Evolutionary conservation across 2,329 filamentous ascomycete genomes (phyloP), one percentile per base, ranked within the genome.

Genomic region (Dactylellina cionopaga): DNA sequence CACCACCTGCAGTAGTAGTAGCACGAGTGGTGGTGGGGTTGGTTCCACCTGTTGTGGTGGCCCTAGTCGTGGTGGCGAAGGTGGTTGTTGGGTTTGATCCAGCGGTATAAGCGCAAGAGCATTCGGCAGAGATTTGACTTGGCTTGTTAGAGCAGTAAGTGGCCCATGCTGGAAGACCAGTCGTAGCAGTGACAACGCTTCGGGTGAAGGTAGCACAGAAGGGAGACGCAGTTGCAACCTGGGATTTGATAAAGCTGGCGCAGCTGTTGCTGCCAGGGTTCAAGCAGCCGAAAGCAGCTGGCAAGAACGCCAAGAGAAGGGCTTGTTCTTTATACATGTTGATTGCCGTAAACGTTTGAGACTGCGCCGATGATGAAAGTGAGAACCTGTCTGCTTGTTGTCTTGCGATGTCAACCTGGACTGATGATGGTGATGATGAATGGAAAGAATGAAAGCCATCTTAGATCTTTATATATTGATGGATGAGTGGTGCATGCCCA

Each of bases 91-190:
- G 49, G 15, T 51, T 54, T 6, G 59, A 56, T 7, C 49, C 66
- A 31, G 49, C 60, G 10, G 58, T 71, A 15, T 71, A 71, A n/a
- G 24, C 22, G 35, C 66, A 71, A 37, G 56, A 64, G 11, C 66
- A 71, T 15, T 71, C 66, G 22, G 66, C 66, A n/a, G 66, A 71
- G 25, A 71, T 63, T 43, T 58, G 43, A 44, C 58, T 71, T 1
- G 66, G 58, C 35, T 71, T 71, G 58, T 71, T 64, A 5, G 66
- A 71, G 27, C 66, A 71, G 22, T 82, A 22, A 83, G 84, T 22
- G 84, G 79, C 63, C 85, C 83, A 79, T 83, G 85, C 49, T 81
- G 80, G 22, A 69, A 74, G 6, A 25, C 46, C 73, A 24, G 58
- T 74, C 11, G 69, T 66, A 4, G 66, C 63, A 3, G 65, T 76